These are phyloP conservation scores for Coccomyxa sp. DNA, from an alignment of 139 green algal genomes.

Conservation along the genomic window DNA sequence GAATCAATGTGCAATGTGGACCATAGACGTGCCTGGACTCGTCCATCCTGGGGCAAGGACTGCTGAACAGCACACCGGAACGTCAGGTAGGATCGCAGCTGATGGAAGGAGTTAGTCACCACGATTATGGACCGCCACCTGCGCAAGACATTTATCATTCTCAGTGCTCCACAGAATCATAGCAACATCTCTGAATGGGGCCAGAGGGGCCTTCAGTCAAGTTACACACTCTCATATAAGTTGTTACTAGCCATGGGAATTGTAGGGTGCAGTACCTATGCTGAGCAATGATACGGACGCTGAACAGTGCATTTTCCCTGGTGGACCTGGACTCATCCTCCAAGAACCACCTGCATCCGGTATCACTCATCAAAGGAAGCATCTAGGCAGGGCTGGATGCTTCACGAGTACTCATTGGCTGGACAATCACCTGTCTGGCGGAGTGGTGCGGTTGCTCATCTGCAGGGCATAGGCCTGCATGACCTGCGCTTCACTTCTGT, in stretches of 20 bases:
- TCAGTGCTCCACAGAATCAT: neutral
- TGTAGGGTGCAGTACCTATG: neutral
- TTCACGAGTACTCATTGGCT: neutral
- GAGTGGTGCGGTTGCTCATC: neutral
- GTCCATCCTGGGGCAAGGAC: neutral
- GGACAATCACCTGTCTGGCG: neutral
- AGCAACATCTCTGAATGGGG: neutral
- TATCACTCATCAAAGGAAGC: neutral
- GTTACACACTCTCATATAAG: neutral
- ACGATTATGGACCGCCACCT: conserved; percentile 8
- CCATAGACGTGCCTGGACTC: neutral
- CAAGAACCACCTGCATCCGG: neutral
- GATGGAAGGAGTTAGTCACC: conserved; percentile 30
- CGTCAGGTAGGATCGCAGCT: conserved; percentile 16
- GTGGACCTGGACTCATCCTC: conserved; percentile 4
- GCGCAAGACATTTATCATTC: neutral
- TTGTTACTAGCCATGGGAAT: neutral
- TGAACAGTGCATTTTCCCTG: conserved; percentile 3
- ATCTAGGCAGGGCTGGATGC: neutral
- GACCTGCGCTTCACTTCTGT: conserved; percentile 1
- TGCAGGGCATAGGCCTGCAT: neutral
- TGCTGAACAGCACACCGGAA: conserved; percentile 18
- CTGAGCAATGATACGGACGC: neutral
- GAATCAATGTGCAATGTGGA: neutral
- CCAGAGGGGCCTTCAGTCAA: neutral